Base-by-base conservation (phyloP, 768 basidiomycete genomes). In the Boletus eberwhitei region DNA sequence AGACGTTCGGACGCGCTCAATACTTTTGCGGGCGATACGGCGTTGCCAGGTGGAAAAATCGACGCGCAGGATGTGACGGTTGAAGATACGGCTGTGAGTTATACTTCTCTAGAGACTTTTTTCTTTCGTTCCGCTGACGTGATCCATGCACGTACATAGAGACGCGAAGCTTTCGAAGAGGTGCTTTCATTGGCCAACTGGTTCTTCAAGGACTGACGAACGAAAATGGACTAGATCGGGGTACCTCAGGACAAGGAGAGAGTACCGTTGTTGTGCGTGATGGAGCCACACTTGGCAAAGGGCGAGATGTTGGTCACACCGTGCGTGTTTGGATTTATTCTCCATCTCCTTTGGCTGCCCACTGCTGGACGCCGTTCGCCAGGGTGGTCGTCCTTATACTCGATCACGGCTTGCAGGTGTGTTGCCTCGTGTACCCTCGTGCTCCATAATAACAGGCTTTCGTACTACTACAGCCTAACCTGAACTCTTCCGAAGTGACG, bases 141-240 rank as follows among this genome's bases (percentile, higher is more conserved):
- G 8, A 38, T 53, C 2, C 17, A 4, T 36, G 34, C 19, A 8
- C 24, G 8, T 37, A 24, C 19, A 11, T 46, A 93, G 92, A 74
- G 93, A 50, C 79, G 93, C 40, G 93, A 95, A 73, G 92, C 93
- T 0, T 93, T 83, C 54, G 93, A 96, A 71, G 93, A 96, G 82
- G 93, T 92, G 52, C 8, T 68, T 38, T 19, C 8, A 7, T 4
- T 43, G 36, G 4, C 0, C 3, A n/a, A 9, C n/a, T 12, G 16
- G 43, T 40, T 8, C 5, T 8, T 0, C 14, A 2, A 16, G 32
- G 5, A 31, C 17, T 38, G n/a, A 53, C 11, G 24, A 19, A 34
- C 5, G 17, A 34, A 0, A 13, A 17, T 12, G 43, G n/a, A 36
- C 3, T 65, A 95, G 93, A 87, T 95, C 41, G 93, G 93, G n/a